Percentiles rank a stretch among this genome's conserved stretches.
Conservation (phyloP, 2,329 filamentous ascomycete genomes). For the Fusarium fujikuroi region DNA sequence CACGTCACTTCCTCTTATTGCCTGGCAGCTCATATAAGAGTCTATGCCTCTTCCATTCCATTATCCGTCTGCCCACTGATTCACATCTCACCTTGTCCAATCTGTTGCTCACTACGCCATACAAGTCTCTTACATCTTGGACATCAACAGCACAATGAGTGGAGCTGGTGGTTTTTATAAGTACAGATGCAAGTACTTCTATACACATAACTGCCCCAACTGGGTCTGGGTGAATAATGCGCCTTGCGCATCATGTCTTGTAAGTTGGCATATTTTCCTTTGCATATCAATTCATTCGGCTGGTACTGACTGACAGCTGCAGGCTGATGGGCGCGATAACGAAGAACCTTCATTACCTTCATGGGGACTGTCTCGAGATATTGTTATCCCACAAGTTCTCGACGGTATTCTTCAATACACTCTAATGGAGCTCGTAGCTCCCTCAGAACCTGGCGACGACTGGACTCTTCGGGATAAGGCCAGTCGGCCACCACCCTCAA, state of each 20-base stretch:
- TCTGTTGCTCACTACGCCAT: neutral
- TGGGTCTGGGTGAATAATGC: conserved; percentile 66
- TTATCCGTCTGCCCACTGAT: conserved; percentile 23
- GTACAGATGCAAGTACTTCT: conserved; percentile 67
- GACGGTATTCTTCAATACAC: conserved; percentile 60
- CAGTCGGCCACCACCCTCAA: conserved; percentile 42
- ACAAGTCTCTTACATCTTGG: conserved; percentile 13
- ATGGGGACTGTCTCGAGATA: conserved; percentile 52
- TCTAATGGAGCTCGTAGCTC: conserved; percentile 58
- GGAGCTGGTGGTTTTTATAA: conserved; percentile 60
- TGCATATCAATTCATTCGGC: neutral
- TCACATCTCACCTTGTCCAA: conserved; percentile 14
- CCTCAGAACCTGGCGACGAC: conserved; percentile 51
- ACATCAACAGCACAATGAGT: conserved; percentile 43
- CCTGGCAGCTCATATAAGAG: conserved; percentile 42
- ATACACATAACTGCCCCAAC: conserved; percentile 61
- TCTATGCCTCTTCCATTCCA: conserved; percentile 23
- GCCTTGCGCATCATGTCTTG: conserved; percentile 61
- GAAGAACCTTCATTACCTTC: conserved; percentile 47
- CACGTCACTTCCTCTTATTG: conserved; percentile 40
- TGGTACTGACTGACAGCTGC: conserved; percentile 27
- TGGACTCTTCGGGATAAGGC: conserved; percentile 52
- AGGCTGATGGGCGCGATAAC: conserved; percentile 63
- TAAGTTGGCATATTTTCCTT: conserved; percentile 47
- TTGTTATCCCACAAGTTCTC: conserved; percentile 58